Base-by-base conservation (phyloP, 306 rosid genomes). In the Lagenaria siceraria region DNA sequence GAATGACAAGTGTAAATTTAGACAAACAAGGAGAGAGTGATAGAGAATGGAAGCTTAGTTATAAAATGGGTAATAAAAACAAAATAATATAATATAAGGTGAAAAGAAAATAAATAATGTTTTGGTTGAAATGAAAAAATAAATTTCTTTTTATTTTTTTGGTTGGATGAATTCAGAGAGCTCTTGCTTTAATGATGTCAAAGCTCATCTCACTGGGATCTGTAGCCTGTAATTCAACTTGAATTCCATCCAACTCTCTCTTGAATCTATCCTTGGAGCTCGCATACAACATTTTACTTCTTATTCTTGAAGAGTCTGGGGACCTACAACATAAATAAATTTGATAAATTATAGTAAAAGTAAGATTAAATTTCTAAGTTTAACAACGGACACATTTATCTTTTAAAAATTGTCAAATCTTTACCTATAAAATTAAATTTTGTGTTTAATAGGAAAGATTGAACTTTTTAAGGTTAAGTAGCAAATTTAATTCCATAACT, bases 201-300 rank as follows among this genome's bases (percentile, higher is more conserved):
- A 77, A 1, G 48, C 72, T 63, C 80, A 77, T 61, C 59, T 77
- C 80, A 77, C 70, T 40, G 0, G 80, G 80, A 77, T 77, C 80
- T 3, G 80, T 77, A 1, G 80, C 80, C 7, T 77, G 80, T 48
- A 77, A 77, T n/a, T 77, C 80, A 7, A 77, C 24, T 11, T 77
- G 80, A 43, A 77, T 77, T 48, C 80, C 80, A 62, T 77, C 80
- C 33, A 77, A 46, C n/a, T 77, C 80, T 77, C 80, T 62, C 27
- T 72, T 72, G 76, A 72, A 72, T 72, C 76, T 72, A 9, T 72
- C 76, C 3, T 49, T 72, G 10, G 80, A 77, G 12, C 80, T 77
- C 0, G 80, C 80, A 62, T 77, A 77, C 61, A 77, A 10, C 80
- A 77, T 77, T 48, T 77, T 77, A 63, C 80, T 77, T 62, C 80